Percentiles rank a stretch among this genome's conserved stretches.
These are phyloP conservation scores for Penium margaritaceum DNA, from an alignment of 139 green algal genomes.

Conservation along the genomic window DNA sequence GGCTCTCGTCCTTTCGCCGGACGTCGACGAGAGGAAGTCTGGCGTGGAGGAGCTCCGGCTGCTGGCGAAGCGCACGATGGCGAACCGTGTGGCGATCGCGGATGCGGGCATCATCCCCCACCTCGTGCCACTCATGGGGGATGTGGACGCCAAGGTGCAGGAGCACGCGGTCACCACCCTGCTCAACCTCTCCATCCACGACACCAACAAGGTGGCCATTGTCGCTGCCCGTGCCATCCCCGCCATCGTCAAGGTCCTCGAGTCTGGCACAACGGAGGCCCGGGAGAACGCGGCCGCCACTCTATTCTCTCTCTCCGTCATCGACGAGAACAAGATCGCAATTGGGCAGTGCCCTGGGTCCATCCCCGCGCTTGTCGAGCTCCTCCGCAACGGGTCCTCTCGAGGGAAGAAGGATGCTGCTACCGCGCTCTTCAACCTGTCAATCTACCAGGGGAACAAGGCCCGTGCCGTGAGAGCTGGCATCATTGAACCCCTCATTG, in stretches of 20 bases:
- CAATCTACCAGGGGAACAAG: constrained; percentile 42
- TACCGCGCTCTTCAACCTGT: constrained; percentile 42
- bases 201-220: constrained; percentile 34
- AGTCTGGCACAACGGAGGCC: constrained; percentile 25
- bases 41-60: constrained; percentile 23
- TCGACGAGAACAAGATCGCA: constrained; percentile 36
- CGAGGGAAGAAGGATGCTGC: constrained; percentile 40
- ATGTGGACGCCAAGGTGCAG: constrained; percentile 24
- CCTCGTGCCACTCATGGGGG: constrained; percentile 19
- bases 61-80: constrained; percentile 35
- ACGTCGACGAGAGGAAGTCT: constrained; percentile 4
- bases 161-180: constrained; percentile 39
- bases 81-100: constrained; percentile 25
- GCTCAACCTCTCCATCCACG: constrained; percentile 40
- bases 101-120: constrained; percentile 19
- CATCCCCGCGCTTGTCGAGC: constrained; percentile 34
- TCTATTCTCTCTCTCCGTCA: constrained; percentile 38
- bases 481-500: constrained; percentile 20
- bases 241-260: constrained; percentile 31
- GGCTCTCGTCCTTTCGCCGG: not conserved
- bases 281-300: constrained; percentile 34
- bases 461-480: constrained; percentile 20
- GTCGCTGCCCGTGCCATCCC: constrained; percentile 17
- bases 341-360: constrained; percentile 36
- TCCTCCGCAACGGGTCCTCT: constrained; percentile 5